These are phyloP conservation scores for Parathielavia hyrcaniae DNA, from an alignment of 495 filamentous ascomycete genomes.

Conservation along the genomic window DNA sequence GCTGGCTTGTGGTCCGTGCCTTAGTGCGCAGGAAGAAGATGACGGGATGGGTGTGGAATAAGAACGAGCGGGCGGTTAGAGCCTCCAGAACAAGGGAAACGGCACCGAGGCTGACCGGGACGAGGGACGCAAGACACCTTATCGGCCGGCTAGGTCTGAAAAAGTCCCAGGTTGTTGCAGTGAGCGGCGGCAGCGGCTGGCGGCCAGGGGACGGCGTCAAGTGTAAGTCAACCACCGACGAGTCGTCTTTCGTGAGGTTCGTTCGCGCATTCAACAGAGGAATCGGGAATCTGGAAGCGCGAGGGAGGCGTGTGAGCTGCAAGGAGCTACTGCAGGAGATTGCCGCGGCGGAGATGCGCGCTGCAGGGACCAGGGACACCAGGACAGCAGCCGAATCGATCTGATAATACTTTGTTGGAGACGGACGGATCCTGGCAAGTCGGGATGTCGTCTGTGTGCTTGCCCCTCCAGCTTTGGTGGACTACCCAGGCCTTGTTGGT, in stretches of 20 bases:
- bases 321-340: slow-evolving; percentile 18
- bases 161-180: slow-evolving; percentile 17
- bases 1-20: slow-evolving; percentile 33
- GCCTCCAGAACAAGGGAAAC: slow-evolving; percentile 36
- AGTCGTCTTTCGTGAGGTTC: neutral
- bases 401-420: no score
- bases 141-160: slow-evolving; percentile 12
- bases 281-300: neutral
- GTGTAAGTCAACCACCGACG: slow-evolving; percentile 4
- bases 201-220: slow-evolving; percentile 14
- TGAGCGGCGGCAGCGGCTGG: slow-evolving; percentile 16
- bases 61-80: slow-evolving; percentile 41
- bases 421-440: slow-evolving; percentile 2
- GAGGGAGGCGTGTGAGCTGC: neutral
- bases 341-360: slow-evolving; percentile 12
- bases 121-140: slow-evolving; percentile 13
- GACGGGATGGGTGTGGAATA: slow-evolving; percentile 29
- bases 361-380: slow-evolving; percentile 9
- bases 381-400: slow-evolving; percentile 13
- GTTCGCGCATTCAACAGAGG: slow-evolving; percentile 13
- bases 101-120: slow-evolving; percentile 11
- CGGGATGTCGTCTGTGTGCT: slow-evolving; percentile 5
- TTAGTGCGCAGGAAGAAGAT: slow-evolving; percentile 21
- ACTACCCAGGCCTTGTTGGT: neutral
- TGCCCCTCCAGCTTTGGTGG: neutral